These are phyloP conservation scores for Fomitopsis serialis DNA, from an alignment of 768 basidiomycete species.

Conservation along the genomic window DNA sequence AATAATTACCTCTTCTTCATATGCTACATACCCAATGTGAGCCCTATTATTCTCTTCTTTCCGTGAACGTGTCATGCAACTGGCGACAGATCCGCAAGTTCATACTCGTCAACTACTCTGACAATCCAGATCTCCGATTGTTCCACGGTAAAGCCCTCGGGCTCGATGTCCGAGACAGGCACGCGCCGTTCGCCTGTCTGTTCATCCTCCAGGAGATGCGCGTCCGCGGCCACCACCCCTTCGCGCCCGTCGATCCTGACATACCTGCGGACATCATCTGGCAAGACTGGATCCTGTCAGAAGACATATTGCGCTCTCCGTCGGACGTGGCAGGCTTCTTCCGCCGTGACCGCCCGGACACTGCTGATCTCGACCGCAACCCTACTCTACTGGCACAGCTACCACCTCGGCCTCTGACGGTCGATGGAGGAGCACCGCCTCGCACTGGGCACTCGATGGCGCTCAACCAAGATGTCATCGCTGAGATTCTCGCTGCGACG, in stretches of 20 bases:
- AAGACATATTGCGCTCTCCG: not conserved
- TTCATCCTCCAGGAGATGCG: conserved; percentile 34
- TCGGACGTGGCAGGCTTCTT: not conserved
- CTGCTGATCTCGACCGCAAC: not conserved
- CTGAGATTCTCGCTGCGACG: conserved; percentile 27
- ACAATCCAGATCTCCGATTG: conserved; percentile 2
- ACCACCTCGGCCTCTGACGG: not conserved
- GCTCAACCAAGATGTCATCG: conserved; percentile 15
- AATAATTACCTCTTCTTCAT: conserved; percentile 21
- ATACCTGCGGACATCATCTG: conserved; percentile 11
- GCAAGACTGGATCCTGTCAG: conserved; percentile 2
- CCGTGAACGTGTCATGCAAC: not conserved
- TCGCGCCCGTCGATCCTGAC: conserved; percentile 13
- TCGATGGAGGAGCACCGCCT: conserved; percentile 8
- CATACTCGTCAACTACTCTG: conserved; percentile 28
- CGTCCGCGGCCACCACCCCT: conserved; percentile 27
- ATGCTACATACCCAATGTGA: conserved; percentile 22
- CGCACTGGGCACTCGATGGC: conserved; percentile 9
- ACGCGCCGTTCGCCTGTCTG: conserved; percentile 27
- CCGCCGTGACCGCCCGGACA: not conserved
- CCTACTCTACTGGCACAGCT: too few species aligned
- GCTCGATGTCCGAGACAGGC: conserved; percentile 17
- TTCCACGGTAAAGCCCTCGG: conserved; percentile 31
- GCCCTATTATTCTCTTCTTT: not conserved
- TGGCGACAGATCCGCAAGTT: conserved; percentile 16